Conservation (phyloP, 768 basidiomycete genomes). For the Hemileccinum rubropunctum region DNA sequence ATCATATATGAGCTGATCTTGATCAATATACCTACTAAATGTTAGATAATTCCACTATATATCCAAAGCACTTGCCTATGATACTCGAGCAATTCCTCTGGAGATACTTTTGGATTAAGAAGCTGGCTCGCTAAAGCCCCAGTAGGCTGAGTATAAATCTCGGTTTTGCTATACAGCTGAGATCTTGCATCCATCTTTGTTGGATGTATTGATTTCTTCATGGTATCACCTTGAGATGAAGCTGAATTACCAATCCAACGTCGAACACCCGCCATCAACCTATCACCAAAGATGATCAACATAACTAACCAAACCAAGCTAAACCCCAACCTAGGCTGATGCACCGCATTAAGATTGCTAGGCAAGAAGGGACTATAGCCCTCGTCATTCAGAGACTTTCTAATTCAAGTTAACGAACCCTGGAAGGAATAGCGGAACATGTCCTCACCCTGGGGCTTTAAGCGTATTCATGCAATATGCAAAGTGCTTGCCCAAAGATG, state of each 20-base stretch:
- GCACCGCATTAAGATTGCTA: conserved; percentile 40
- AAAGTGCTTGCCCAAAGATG: conserved; percentile 83
- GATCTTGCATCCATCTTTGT: conserved; percentile 26
- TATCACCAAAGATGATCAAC: conserved; percentile 25
- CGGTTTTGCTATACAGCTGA: conserved; percentile 28
- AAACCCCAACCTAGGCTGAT: conserved; percentile 37
- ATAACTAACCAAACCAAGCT: conserved; percentile 19
- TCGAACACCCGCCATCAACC: conserved; percentile 75
- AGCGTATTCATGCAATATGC: conserved; percentile 91
- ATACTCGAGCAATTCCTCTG: conserved; percentile 68
- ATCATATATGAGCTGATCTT: conserved; percentile 63
- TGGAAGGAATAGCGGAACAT: neutral
- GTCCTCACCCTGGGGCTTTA: conserved; percentile 72
- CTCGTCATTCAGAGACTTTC: conserved; percentile 66
- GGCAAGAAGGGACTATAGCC: conserved; percentile 76
- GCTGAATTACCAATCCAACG: conserved; percentile 69
- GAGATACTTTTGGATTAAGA: conserved; percentile 61
- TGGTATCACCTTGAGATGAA: conserved; percentile 39
- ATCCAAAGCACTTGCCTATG: conserved; percentile 47
- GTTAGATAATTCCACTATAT: neutral
- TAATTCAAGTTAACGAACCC: conserved; percentile 23
- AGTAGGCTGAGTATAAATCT: conserved; percentile 41
- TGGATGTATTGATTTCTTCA: conserved; percentile 37
- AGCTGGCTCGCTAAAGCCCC: conserved; percentile 55
- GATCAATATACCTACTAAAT: conserved; percentile 62